Base-by-base conservation (phyloP, 1,284 basidiomycete species). In the Trichosporon coremiiforme region DNA sequence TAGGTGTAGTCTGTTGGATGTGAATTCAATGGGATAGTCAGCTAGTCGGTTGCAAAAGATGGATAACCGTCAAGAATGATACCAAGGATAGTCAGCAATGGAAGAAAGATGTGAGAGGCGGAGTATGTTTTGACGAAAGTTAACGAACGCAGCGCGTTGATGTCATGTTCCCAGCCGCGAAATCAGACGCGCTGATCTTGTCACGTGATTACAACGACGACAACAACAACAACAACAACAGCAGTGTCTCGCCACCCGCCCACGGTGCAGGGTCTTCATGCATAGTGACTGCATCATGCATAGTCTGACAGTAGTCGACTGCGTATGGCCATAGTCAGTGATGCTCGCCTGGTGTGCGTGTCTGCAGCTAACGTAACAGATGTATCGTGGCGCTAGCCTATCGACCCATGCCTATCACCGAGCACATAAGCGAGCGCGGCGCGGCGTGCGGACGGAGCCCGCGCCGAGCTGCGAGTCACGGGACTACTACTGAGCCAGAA, bases 121-220 rank as follows among this genome's bases (percentile, higher is more conserved):
- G 15, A 45, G 13, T 45, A 45, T 45, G 36, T 38, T n/a, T 15
- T n/a, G 41, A 10, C 41, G n/a, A 45, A 4, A 17, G 41, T 15
- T 45, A 15, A 45, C 15, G 15, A 45, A 45, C 41, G 57, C 57
- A 31, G n/a, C 57, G 31, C 31, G 57, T n/a, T 60, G 31, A 33
- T 33, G 57, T 60, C 17, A 31, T n/a, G 29, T 53, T 53, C 47
- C 9, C 29, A 33, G 57, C 33, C 57, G 57, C 57, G 57, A 60
- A 60, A 35, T 60, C 57, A 60, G 17, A 33, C 57, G 57, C 57
- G 57, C 7, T 31, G 57, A 25, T 33, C 15, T 60, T n/a, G 57
- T 60, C 57, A 60, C 57, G 57, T 60, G 57, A 33, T n/a, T 4
- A 9, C 12, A 41, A 12, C 10, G 38, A 9, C 2, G 38, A 13